Evolutionary conservation across 371 early-diverging fungal species (phyloP), one percentile per base, ranked within the genome.

Genomic region (Ecytonucleospora hepatopenaei): DNA sequence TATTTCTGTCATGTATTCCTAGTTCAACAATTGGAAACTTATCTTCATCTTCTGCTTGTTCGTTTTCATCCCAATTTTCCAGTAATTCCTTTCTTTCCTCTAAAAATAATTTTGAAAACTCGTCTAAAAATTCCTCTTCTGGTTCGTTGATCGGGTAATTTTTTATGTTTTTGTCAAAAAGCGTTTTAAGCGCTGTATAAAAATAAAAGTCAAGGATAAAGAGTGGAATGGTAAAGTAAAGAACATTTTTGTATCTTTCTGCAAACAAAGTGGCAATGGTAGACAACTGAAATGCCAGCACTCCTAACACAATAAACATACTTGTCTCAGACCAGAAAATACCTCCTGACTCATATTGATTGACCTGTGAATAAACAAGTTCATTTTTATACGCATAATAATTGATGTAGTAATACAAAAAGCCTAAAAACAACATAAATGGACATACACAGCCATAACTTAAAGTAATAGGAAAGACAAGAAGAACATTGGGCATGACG

Each of bases 271-370:
- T 59, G 32, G 64, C 56, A 23, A 69, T 47, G 2, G 75, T 77
- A 1, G 69, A 56, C 0, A 68, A 5, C 30, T 81, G 79, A 54
- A 81, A 74, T 16, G 67, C 48, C 5, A 76, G 26, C 15, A 81
- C 56, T n/a, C 76, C 69, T 56, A 63, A 71, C 17, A 79, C 60
- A 21, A 81, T 68, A 34, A 60, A 65, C 23, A 47, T 63, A 34
- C 46, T 62, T 15, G 71, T 59, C 21, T 33, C 26, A 27, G 65
- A 62, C 79, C 78, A 81, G 62, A 67, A 71, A 30, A 51, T 60
- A 15, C 81, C 81, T 19, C 81, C 81, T 21, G 75, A 68, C 57
- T 81, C 81, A 51, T 62, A 67, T n/a, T 75, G 61, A 67, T 75
- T 81, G 17, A 48, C 65, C 17, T 71, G 49, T 32, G 66, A 62